These are phyloP conservation scores for Pichia ethanolica DNA, from an alignment of 805 yeast genomes.

Conservation along the genomic window DNA sequence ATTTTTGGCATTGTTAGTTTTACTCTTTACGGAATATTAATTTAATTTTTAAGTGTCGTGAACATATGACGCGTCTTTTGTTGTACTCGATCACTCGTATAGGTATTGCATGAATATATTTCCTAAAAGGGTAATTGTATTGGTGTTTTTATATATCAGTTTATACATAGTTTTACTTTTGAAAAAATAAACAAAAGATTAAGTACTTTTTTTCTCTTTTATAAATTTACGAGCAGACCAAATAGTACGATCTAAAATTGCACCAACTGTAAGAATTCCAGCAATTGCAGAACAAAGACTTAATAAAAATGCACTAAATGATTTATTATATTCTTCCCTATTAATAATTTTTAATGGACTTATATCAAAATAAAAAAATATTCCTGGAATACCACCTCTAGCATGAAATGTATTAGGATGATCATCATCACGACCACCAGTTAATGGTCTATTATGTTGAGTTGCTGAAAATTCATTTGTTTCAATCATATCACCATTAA, in stretches of 20 bases:
- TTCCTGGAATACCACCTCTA: constrained; percentile 86
- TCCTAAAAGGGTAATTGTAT: neutral
- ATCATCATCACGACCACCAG: constrained; percentile 85
- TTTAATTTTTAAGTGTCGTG: too few relatives aligned
- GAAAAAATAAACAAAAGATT: neutral
- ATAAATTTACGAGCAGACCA: constrained; percentile 83
- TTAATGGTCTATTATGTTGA: constrained; percentile 74
- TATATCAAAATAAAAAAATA: constrained; percentile 82
- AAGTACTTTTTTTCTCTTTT: constrained; percentile 53
- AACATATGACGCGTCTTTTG: neutral
- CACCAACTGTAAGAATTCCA: constrained; percentile 88
- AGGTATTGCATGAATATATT: neutral
- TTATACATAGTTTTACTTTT: too few relatives aligned
- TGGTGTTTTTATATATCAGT: too few relatives aligned
- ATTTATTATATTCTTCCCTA: constrained; percentile 61
- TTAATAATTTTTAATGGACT: constrained; percentile 89
- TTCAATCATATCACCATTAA: constrained; percentile 48
- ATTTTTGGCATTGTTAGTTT: too few relatives aligned
- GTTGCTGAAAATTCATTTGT: constrained; percentile 91
- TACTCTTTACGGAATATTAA: too few relatives aligned
- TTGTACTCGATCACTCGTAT: too few relatives aligned
- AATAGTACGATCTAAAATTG: constrained; percentile 78
- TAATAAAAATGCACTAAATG: constrained; percentile 76
- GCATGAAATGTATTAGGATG: constrained; percentile 80
- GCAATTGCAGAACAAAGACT: constrained; percentile 87